Evolutionary conservation across 2,329 filamentous ascomycete species (phyloP), one percentile per base, ranked within the genome.

Genomic region (Sarocladium kiliense): DNA sequence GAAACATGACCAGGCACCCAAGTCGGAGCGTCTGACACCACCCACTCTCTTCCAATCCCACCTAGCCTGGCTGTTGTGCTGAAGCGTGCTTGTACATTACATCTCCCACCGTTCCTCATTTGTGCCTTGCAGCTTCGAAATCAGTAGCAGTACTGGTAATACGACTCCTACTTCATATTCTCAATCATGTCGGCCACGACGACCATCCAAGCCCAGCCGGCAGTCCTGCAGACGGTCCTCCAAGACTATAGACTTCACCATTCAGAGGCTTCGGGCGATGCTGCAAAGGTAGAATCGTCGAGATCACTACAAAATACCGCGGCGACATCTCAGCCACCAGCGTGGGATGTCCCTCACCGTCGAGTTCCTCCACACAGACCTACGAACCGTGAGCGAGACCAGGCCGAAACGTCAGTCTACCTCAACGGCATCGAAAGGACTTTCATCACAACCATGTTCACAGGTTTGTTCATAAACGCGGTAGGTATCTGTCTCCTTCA

Each of bases 401-500:
- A 47, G 25, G 21, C 44, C 25, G 44, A 47, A 14, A n/a, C 16
- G 10, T 27, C 44, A 27, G 44, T 47, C 9, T 47, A 27, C 25
- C 25, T 47, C 23, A 47, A 30, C 25, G 25, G 25, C 3, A n/a
- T n/a, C n/a, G 44, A 47, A 23, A 47, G 44, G 25, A 30, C 25
- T 6, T 47, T 47, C n/a, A 30, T 47, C 25, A 30, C 44, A 23
- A 47, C 44, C 44, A 47, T 47, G 44, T 47, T 47, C n/a, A 47
- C 44, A 9, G 44, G 44, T 27, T n/a, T 47, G n/a, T 47, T 47
- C n/a, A 23, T 47, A 23, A 47, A 47, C n/a, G 44, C 44, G 5
- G 44, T 47, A 47, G 27, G 44, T 16, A 19, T 39, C 16, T 39
- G 7, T 39, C 16, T 39, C 18, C 36, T 39, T 44, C 41, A 34